Evolutionary conservation across 2,329 filamentous ascomycete species (phyloP).

Genomic region (Elsinoe fawcettii): DNA sequence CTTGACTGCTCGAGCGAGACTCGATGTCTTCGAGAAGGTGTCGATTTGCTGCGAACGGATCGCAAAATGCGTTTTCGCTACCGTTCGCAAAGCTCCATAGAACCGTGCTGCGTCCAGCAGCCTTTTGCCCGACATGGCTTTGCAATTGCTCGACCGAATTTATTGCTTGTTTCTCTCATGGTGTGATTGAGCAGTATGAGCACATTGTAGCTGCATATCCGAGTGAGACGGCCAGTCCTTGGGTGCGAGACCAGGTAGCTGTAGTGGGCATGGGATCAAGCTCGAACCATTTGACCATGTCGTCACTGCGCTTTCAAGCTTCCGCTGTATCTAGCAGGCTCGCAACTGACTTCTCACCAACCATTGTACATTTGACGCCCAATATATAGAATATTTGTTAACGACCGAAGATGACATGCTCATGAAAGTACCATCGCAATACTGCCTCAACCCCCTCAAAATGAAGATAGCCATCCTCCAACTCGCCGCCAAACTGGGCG

Average conservation of each 20-base stretch:
- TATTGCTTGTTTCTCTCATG: background rate
- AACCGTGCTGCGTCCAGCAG: slow-evolving; percentile 45
- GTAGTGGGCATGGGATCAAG: background rate
- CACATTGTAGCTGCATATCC: no score
- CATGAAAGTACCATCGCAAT: background rate
- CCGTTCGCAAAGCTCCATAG: slow-evolving; percentile 39
- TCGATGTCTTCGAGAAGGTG: slow-evolving; percentile 56
- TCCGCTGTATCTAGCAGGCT: no score
- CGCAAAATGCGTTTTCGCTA: slow-evolving; percentile 48
- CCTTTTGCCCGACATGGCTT: slow-evolving; percentile 43
- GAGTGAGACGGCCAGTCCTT: background rate
- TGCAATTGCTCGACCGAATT: background rate
- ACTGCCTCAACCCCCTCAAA: background rate
- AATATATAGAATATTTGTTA: background rate
- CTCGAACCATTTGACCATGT: slow-evolving; percentile 7
- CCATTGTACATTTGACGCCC: no score
- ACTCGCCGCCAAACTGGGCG: slow-evolving; percentile 63
- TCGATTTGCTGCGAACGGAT: slow-evolving; percentile 56
- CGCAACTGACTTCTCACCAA: no score
- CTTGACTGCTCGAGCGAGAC: slow-evolving; percentile 55
- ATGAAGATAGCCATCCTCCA: slow-evolving; percentile 66
- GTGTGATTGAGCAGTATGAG: background rate
- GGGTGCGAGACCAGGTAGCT: background rate
- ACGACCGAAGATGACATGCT: background rate
- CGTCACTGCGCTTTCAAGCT: slow-evolving; percentile 2